Evolutionary conservation across 2,329 filamentous ascomycete species (phyloP), one percentile per base, ranked within the genome.

Genomic region (Hymenoscyphus fructigenus): DNA sequence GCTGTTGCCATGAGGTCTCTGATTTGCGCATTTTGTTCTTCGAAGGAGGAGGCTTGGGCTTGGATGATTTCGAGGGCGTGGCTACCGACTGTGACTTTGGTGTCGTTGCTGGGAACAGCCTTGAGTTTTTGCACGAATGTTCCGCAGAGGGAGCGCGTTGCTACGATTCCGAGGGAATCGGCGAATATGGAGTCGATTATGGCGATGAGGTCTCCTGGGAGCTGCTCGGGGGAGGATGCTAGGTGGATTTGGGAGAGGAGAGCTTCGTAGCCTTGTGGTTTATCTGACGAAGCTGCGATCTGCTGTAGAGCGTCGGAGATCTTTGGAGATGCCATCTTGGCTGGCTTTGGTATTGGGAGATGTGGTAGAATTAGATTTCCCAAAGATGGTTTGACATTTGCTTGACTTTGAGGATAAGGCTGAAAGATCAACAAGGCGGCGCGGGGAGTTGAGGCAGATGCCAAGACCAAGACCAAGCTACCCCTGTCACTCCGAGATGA

Each of bases 1-100:
- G 92, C 92, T 65, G 91, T 87, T 23, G 94, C 93, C 20, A 97
- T 83, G 62, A 93, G 85, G 74, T 94, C 88, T 69, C 93, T 91
- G 62, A 97, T 83, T 56, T 86, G 82, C 5, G 90, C 91, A 72
- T 91, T 88, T 77, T 96, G 92, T 76, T 98, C 93, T 78, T 95
- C 88, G 74, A 92, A 95, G 1, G 89, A 91, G 36, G 75, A 90
- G 78, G 78, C 89, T 32, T 76, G 90, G 78, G 75, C 84, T 76
- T 79, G 74, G 60, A 97, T 84, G 55, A 87, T 81, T 60, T 83
- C 79, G 53, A 96, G 84, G n/a, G 91, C 85, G 75, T 90, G 87
- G 72, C 86, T 84, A 71, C 91, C 93, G 57, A 93, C 90, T 69
- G 88, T 85, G 72, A 96, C 90, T 79, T 89, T 90, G 67, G 89